phyloP scores from a whole-genome alignment of 2,329 filamentous ascomycete species.

The Anisogramma anomala region DNA sequence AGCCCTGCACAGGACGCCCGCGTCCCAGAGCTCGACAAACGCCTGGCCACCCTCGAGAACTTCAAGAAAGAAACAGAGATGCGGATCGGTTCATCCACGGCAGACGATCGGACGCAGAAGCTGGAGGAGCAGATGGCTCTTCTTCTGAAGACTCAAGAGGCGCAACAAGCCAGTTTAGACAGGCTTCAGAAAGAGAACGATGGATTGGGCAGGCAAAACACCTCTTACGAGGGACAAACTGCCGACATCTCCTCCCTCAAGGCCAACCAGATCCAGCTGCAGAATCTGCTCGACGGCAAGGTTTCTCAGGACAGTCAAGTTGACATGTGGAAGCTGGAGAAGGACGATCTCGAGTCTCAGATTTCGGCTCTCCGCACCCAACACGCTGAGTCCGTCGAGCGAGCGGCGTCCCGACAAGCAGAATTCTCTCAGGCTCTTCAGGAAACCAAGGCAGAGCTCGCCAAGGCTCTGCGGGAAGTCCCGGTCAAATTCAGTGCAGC shows the following conservation, averaged over 20 bases:
- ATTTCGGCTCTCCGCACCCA: not conserved
- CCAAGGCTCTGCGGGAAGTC: not conserved
- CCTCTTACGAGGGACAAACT: not conserved
- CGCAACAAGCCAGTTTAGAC: not conserved
- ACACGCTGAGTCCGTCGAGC: not conserved
- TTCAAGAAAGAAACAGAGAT: not conserved
- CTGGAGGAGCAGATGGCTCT: not conserved
- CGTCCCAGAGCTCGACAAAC: constrained; percentile 4
- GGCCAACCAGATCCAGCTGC: not conserved
- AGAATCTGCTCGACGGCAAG: not conserved
- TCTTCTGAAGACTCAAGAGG: not conserved
- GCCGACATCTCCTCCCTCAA: not conserved
- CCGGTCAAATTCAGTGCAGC: constrained; percentile 1
- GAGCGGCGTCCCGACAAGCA: not conserved
- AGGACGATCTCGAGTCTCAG: constrained; percentile 1
- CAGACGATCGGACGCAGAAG: not conserved
- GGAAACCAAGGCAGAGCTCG: not conserved
- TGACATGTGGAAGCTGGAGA: constrained; percentile 1
- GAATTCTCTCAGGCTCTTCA: not conserved
- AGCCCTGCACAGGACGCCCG: not conserved
- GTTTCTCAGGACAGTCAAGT: not conserved
- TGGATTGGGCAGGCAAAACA: not conserved
- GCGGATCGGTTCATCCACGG: not conserved
- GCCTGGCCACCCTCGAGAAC: not conserved
- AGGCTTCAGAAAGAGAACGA: not conserved